Percentiles rank a stretch among this genome's conserved stretches.
phyloP scores from a whole-genome alignment of 805 yeast species.

The Spathaspora passalidarum region DNA sequence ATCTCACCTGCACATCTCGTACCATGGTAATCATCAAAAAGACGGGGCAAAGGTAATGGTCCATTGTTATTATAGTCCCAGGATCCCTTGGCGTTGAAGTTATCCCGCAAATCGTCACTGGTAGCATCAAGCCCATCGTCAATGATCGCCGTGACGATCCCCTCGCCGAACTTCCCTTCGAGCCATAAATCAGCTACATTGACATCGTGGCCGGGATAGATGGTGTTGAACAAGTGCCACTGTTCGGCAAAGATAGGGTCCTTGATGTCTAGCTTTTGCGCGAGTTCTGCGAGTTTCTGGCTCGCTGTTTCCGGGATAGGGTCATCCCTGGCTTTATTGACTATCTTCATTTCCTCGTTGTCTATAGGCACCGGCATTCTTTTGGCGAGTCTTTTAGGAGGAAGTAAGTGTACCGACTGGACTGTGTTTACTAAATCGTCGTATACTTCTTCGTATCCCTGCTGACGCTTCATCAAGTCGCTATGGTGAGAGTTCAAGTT shows the following conservation, averaged over 20 bases:
- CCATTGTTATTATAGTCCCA: constrained; percentile 88
- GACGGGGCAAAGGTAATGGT: constrained; percentile 73
- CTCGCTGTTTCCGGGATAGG: constrained; percentile 48
- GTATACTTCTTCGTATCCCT: constrained; percentile 21
- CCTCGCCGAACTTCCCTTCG: constrained; percentile 74
- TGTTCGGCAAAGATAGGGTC: constrained; percentile 85
- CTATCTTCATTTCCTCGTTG: constrained; percentile 8
- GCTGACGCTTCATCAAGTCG: constrained; percentile 25
- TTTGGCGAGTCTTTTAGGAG: constrained; percentile 50
- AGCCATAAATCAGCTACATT: constrained; percentile 86
- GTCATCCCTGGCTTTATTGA: background rate
- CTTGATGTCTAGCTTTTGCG: constrained; percentile 54
- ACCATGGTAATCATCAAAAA: constrained; percentile 87
- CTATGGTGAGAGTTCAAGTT: constrained; percentile 29
- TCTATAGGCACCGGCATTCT: constrained; percentile 54
- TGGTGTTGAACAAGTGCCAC: constrained; percentile 87
- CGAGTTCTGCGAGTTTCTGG: constrained; percentile 43
- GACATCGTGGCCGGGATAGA: constrained; percentile 76
- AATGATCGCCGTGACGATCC: constrained; percentile 81
- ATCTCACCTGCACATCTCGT: constrained; percentile 98
- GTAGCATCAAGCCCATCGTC: constrained; percentile 94
- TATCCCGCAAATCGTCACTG: constrained; percentile 65
- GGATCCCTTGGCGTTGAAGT: constrained; percentile 75
- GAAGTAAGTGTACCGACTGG: constrained; percentile 52
- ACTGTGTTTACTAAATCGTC: constrained; percentile 27